A percentile compares a stretch with the other conserved stretches of the same genome.
phyloP scores from a whole-genome alignment of 208 protist species.

The Trypanosoma boissoni region DNA sequence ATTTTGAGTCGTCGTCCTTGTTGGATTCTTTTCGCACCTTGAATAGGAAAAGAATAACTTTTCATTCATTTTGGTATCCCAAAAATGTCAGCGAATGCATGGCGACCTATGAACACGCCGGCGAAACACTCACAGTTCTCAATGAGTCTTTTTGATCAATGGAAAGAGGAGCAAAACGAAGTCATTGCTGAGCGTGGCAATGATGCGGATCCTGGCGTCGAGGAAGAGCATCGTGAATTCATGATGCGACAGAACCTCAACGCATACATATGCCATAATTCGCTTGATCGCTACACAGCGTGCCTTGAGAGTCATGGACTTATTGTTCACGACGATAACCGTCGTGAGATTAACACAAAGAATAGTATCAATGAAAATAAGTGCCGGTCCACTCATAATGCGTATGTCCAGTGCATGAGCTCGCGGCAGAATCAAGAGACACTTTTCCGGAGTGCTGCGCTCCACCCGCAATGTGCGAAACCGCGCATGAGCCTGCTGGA shows the following conservation, averaged over 20 bases:
- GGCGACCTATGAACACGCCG: conserved; percentile 21
- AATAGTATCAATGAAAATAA: conserved; percentile 68
- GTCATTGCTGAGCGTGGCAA: conserved; percentile 55
- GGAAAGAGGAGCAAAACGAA: conserved; percentile 52
- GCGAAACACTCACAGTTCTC: conserved; percentile 61
- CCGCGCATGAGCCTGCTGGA: conserved; percentile 36
- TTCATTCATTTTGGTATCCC: no score
- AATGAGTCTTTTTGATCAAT: conserved; percentile 68
- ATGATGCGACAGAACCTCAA: conserved; percentile 84
- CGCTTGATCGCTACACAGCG: conserved; percentile 69
- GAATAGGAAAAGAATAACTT: no score
- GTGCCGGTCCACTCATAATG: conserved; percentile 48
- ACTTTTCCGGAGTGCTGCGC: conserved; percentile 53
- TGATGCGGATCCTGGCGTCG: conserved; percentile 40
- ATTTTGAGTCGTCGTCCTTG: not conserved
- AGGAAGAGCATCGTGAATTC: conserved; percentile 71
- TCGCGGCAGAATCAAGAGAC: conserved; percentile 55
- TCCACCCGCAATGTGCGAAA: conserved; percentile 48
- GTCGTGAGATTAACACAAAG: conserved; percentile 67
- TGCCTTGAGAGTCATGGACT: conserved; percentile 69
- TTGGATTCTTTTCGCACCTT: not conserved
- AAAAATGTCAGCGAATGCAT: conserved; percentile 21
- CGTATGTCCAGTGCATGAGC: conserved; percentile 69
- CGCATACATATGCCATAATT: conserved; percentile 73
- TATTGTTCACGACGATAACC: conserved; percentile 31